Evolutionary conservation across 805 yeast species (phyloP).

Genomic region (Kluyveromyces starmeri): DNA sequence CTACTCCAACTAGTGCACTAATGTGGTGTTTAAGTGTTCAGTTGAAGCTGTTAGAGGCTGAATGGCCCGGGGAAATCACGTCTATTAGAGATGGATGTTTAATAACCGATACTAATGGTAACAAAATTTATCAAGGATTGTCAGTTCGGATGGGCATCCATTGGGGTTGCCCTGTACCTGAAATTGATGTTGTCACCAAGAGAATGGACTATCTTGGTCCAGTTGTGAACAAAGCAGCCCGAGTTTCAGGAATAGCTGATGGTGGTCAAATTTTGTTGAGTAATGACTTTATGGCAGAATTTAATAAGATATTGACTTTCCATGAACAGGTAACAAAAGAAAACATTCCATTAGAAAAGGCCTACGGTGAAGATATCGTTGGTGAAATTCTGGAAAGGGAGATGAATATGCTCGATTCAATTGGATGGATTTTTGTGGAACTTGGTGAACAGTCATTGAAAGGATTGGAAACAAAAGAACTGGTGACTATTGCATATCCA

Average conservation of each 20-base stretch:
- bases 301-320: constrained; percentile 44
- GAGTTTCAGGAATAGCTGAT: constrained; percentile 90
- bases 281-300: constrained; percentile 69
- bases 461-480: constrained; percentile 91
- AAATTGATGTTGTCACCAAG: constrained; percentile 85
- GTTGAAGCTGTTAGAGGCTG: constrained; percentile 68
- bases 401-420: constrained; percentile 50
- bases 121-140: constrained; percentile 70
- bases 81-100: constrained; percentile 79
- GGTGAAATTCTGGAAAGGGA: constrained; percentile 60
- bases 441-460: constrained; percentile 85
- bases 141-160: constrained; percentile 98
- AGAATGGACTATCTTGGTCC: constrained; percentile 99
- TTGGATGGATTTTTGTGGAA: constrained; percentile 59
- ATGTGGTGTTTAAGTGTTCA: constrained; percentile 95
- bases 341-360: constrained; percentile 29
- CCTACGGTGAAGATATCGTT: constrained; percentile 36
- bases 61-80: constrained; percentile 92
- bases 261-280: constrained; percentile 96
- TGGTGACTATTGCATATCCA: constrained; percentile 73
- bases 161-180: constrained; percentile 97
- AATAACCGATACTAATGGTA: constrained; percentile 51
- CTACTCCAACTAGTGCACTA: constrained; percentile 81
- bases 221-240: constrained; percentile 90
- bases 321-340: constrained; percentile 27